A percentile compares a stretch with the other conserved stretches of the same genome.
Evolutionary conservation across 2,329 filamentous ascomycete genomes (phyloP).

Genomic region (Fusarium duplospermum): DNA sequence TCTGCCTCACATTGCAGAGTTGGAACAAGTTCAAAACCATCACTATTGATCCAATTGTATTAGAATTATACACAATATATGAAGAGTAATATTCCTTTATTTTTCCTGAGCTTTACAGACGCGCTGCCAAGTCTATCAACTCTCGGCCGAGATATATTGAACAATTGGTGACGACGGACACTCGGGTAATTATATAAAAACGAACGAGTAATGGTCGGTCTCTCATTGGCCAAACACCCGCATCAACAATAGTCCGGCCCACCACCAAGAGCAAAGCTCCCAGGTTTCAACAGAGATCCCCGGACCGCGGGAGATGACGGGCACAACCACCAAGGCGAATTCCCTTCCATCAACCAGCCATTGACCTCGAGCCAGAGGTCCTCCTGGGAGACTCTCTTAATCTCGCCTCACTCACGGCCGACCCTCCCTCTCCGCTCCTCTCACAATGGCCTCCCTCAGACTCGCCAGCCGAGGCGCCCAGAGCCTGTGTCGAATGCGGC

Average conservation of each 20-base stretch:
- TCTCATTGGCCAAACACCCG: conserved; percentile 46
- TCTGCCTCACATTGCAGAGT: not conserved
- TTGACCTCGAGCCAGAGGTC: conserved; percentile 53
- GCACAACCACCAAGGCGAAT: conserved; percentile 48
- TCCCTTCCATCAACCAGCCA: conserved; percentile 48
- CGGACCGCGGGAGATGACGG: conserved; percentile 48
- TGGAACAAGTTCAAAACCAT: no score
- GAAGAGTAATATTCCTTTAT: not conserved
- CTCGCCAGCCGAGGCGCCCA: conserved; percentile 78
- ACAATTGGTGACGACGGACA: conserved; percentile 12
- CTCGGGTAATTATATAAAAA: conserved; percentile 32
- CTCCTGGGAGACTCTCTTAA: conserved; percentile 46
- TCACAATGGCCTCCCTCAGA: conserved; percentile 78
- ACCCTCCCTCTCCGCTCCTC: conserved; percentile 39
- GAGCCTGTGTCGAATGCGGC: conserved; percentile 68
- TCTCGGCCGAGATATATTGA: conserved; percentile 12
- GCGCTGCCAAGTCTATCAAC: not conserved
- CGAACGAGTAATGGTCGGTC: conserved; percentile 44
- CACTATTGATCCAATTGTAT: not conserved
- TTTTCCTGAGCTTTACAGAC: not conserved
- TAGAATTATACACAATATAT: not conserved
- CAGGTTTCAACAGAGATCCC: conserved; percentile 43
- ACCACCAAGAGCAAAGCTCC: conserved; percentile 48
- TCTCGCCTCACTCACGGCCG: conserved; percentile 45
- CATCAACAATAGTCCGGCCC: conserved; percentile 49